phyloP scores from a whole-genome alignment of 2,329 filamentous ascomycete species.

The Penicillium palitans region DNA sequence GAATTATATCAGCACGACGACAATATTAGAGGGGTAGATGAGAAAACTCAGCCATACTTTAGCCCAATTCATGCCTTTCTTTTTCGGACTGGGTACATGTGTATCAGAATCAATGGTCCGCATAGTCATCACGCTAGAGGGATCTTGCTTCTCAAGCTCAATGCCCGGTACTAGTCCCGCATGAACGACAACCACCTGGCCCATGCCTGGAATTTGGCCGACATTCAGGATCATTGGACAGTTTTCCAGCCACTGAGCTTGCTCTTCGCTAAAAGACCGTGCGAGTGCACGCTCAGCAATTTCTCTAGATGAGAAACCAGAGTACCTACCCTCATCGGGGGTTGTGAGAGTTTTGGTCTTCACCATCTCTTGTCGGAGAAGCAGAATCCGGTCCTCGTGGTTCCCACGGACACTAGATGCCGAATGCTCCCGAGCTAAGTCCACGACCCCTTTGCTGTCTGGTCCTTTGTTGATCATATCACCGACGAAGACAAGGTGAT shows the following conservation, averaged over 20 bases:
- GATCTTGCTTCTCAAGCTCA: conserved; percentile 68
- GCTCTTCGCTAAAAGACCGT: conserved; percentile 58
- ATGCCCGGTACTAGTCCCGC: conserved; percentile 80
- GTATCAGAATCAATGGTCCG: conserved; percentile 69
- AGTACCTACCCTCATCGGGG: conserved; percentile 26
- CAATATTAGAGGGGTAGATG: background rate
- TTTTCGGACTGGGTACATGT: conserved; percentile 56
- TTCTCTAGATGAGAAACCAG: conserved; percentile 35
- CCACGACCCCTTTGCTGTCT: conserved; percentile 74
- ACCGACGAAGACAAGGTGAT: conserved; percentile 75
- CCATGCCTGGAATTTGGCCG: conserved; percentile 60
- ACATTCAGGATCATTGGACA: conserved; percentile 78
- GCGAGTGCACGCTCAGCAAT: conserved; percentile 52
- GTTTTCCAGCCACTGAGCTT: conserved; percentile 67
- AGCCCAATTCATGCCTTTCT: conserved; percentile 65
- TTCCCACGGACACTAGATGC: conserved; percentile 88
- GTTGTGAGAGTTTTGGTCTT: conserved; percentile 24
- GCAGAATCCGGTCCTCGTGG: conserved; percentile 84
- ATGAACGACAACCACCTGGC: conserved; percentile 75
- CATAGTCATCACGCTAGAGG: conserved; percentile 89
- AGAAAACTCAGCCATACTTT: conserved; percentile 42
- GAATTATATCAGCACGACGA: conserved; percentile 1
- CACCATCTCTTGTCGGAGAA: conserved; percentile 55
- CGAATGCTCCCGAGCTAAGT: conserved; percentile 68
- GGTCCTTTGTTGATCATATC: conserved; percentile 87